phyloP scores from a whole-genome alignment of 2,329 filamentous ascomycete genomes.

The Aureobasidium sp. region DNA sequence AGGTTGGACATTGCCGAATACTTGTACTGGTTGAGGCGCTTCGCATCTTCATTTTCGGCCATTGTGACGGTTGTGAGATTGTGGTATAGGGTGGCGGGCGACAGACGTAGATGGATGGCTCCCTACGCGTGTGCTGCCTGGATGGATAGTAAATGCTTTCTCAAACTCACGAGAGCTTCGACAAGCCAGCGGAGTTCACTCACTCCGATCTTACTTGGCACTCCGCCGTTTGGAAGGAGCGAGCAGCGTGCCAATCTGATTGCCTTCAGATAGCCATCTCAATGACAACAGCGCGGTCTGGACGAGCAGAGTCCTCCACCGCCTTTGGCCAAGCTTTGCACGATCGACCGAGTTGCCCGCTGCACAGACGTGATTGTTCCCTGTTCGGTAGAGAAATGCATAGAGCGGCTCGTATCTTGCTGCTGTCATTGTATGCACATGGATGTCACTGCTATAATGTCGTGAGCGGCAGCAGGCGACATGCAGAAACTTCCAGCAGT shows the following conservation, averaged over 20 bases:
- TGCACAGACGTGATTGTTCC: not conserved
- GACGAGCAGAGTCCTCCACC: not conserved
- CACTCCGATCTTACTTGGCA: not conserved
- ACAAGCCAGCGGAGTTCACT: not conserved
- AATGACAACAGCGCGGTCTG: too few relatives aligned
- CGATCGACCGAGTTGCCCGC: not conserved
- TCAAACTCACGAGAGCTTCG: not conserved
- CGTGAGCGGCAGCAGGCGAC: too few relatives aligned
- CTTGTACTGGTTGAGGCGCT: conserved; percentile 30
- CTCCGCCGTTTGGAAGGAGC: not conserved
- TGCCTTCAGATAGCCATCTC: too few relatives aligned
- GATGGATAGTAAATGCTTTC: not conserved
- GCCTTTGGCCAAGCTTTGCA: not conserved
- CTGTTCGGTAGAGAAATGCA: not conserved
- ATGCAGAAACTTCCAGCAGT: too few relatives aligned
- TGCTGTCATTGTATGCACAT: too few relatives aligned
- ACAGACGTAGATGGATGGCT: conserved; percentile 11
- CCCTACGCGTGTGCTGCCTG: conserved; percentile 13
- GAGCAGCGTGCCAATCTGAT: too few relatives aligned
- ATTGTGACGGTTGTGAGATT: conserved; percentile 16
- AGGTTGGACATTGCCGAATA: conserved; percentile 82
- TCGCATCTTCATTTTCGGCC: conserved; percentile 25
- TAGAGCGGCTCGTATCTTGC: too few relatives aligned
- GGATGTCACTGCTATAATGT: too few relatives aligned
- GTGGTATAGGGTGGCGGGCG: conserved; percentile 3